These are phyloP conservation scores for Saccharomyces cerevisiae DNA, from an alignment of 805 yeast species.

Conservation along the genomic window DNA sequence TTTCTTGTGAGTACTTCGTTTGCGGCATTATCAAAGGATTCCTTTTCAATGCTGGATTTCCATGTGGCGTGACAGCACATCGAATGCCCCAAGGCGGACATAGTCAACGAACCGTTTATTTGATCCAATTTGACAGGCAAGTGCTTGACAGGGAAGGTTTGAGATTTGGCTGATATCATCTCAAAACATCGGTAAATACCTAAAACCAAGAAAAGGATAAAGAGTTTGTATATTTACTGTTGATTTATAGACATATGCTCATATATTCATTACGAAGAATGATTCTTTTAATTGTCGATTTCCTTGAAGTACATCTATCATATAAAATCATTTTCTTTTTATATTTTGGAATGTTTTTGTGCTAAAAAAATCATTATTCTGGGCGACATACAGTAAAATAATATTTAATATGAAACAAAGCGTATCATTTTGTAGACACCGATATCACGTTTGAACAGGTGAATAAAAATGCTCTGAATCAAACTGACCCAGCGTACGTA, in stretches of 20 bases:
- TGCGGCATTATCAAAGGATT: constrained; percentile 88
- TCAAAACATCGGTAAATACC: neutral
- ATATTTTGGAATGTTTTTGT: too few relatives aligned
- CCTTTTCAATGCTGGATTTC: constrained; percentile 59
- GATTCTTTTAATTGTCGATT: neutral
- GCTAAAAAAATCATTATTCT: too few relatives aligned
- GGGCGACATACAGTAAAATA: too few relatives aligned
- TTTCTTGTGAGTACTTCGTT: constrained; percentile 73
- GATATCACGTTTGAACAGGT: neutral
- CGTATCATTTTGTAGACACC: neutral
- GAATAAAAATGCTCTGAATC: constrained; percentile 38
- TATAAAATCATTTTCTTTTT: neutral
- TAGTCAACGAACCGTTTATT: constrained; percentile 63
- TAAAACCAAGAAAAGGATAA: neutral
- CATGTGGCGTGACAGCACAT: constrained; percentile 74
- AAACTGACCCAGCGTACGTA: constrained; percentile 41
- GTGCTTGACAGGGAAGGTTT: constrained; percentile 48
- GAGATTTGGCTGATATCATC: constrained; percentile 22
- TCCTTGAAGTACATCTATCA: neutral
- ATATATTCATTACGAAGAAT: neutral
- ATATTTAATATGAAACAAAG: too few relatives aligned
- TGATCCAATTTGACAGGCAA: constrained; percentile 59
- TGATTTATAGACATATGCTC: neutral
- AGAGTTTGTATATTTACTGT: neutral
- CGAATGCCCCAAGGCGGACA: constrained; percentile 50